These are phyloP conservation scores for Aspergillus leporis DNA, from an alignment of 495 filamentous ascomycete genomes.

Conservation along the genomic window DNA sequence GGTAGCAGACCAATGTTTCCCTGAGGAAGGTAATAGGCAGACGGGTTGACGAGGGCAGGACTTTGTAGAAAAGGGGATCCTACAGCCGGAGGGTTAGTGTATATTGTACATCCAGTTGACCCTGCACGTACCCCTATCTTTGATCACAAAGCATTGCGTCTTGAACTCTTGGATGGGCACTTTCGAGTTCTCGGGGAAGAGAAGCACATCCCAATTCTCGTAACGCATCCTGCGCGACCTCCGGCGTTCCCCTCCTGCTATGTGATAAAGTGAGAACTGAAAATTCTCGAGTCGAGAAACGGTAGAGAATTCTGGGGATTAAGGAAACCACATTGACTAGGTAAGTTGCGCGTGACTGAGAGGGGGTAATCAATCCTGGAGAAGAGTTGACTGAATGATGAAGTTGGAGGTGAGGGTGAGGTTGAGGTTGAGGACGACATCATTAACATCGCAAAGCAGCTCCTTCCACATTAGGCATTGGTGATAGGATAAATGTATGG, in stretches of 20 bases:
- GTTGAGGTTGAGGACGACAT: background rate
- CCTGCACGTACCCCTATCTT: conserved; percentile 57
- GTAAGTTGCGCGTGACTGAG: background rate
- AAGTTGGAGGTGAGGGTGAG: too few species aligned
- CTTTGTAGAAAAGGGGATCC: conserved; percentile 41
- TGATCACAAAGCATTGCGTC: conserved; percentile 74
- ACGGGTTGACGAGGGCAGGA: conserved; percentile 28
- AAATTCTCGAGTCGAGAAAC: conserved; percentile 15
- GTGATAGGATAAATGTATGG: background rate
- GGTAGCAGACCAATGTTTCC: conserved; percentile 54
- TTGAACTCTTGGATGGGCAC: conserved; percentile 85
- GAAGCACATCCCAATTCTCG: conserved; percentile 81
- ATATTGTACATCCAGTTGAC: background rate
- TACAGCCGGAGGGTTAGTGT: conserved; percentile 7
- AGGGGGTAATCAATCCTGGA: background rate
- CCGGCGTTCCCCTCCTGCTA: conserved; percentile 6
- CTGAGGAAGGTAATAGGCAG: conserved; percentile 29
- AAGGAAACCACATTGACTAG: conserved; percentile 9
- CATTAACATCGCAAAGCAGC: background rate
- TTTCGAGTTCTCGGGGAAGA: conserved; percentile 66
- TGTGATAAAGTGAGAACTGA: conserved; percentile 21
- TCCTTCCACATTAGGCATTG: background rate
- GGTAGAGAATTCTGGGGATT: conserved; percentile 21
- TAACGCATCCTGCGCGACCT: conserved; percentile 63
- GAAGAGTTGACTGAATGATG: background rate